phyloP scores from a whole-genome alignment of 331 rosid genomes.

The Ulmus americana region DNA sequence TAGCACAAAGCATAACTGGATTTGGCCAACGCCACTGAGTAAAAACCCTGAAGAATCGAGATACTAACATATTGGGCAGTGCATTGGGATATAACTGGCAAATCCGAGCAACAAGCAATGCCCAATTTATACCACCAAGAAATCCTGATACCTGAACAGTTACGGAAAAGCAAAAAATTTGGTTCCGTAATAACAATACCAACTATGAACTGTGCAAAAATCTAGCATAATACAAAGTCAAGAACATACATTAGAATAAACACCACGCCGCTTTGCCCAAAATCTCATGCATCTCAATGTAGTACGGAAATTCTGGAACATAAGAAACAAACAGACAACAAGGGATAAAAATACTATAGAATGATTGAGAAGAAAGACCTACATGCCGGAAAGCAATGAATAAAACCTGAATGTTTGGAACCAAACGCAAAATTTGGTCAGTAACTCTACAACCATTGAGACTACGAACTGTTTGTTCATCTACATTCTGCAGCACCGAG shows the following conservation, averaged over 20 bases:
- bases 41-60: slow-evolving; percentile 90
- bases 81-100: slow-evolving; percentile 98
- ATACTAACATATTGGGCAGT: slow-evolving; percentile 83
- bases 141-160: slow-evolving; percentile 80
- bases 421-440: slow-evolving; percentile 82
- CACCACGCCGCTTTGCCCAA: slow-evolving; percentile 97
- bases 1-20: slow-evolving; percentile 88
- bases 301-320: slow-evolving; percentile 78
- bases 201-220: not conserved
- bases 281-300: slow-evolving; percentile 89
- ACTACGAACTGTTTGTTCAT: slow-evolving; percentile 96
- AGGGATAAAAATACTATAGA: slow-evolving; percentile 20
- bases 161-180: slow-evolving; percentile 21
- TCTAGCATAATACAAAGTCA: slow-evolving; percentile 7
- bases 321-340: slow-evolving; percentile 25
- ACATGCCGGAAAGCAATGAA: slow-evolving; percentile 1
- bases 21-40: slow-evolving; percentile 99
- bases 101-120: slow-evolving; percentile 95
- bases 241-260: slow-evolving; percentile 84
- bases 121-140: slow-evolving; percentile 98
- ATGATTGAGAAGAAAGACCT: slow-evolving; percentile 1
- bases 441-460: slow-evolving; percentile 95
- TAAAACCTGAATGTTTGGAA: slow-evolving; percentile 90
- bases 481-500: slow-evolving; percentile 75
- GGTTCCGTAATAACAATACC: slow-evolving; percentile 16